Evolutionary conservation across 2,329 filamentous ascomycete species (phyloP).

Genomic region (Podosphaera fusca): DNA sequence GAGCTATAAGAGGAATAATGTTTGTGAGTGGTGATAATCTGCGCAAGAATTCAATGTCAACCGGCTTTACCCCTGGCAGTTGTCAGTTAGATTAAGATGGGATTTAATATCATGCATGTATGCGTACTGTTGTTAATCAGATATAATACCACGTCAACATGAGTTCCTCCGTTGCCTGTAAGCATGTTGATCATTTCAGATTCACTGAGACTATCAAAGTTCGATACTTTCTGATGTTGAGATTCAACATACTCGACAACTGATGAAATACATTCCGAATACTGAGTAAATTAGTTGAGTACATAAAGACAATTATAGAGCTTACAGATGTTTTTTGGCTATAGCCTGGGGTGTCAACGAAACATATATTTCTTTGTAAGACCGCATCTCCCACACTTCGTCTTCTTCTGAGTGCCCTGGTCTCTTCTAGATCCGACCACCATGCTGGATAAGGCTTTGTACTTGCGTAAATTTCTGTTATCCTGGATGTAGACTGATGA

Average conservation of each 20-base stretch:
- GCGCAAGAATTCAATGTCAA: conserved; percentile 50
- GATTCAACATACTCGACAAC: conserved; percentile 52
- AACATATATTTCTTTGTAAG: conserved; percentile 78
- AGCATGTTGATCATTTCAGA: conserved; percentile 55
- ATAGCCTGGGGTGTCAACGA: conserved; percentile 63
- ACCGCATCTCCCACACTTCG: conserved; percentile 56
- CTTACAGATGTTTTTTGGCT: conserved; percentile 28
- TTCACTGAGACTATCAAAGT: conserved; percentile 39
- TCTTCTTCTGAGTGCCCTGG: conserved; percentile 32
- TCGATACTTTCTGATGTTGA: conserved; percentile 38
- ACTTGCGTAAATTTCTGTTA: conserved; percentile 53
- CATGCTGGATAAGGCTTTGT: conserved; percentile 70
- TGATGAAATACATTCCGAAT: conserved; percentile 32
- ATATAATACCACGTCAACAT: conserved; percentile 73
- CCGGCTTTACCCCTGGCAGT: conserved; percentile 28
- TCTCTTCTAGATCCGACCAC: conserved; percentile 63
- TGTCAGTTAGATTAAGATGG: conserved; percentile 4
- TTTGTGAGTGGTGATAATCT: conserved; percentile 54
- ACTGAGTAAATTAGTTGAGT: conserved; percentile 17
- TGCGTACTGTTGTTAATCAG: conserved; percentile 46
- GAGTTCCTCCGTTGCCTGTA: conserved; percentile 58
- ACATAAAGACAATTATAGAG: conserved; percentile 5
- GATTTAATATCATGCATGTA: not conserved
- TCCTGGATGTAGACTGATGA: conserved; percentile 18
- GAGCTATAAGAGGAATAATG: conserved; percentile 61